A percentile compares a stretch with the other conserved stretches of the same genome.
phyloP scores from a whole-genome alignment of 1,139 yeast genomes.

The Pichia sp. region DNA sequence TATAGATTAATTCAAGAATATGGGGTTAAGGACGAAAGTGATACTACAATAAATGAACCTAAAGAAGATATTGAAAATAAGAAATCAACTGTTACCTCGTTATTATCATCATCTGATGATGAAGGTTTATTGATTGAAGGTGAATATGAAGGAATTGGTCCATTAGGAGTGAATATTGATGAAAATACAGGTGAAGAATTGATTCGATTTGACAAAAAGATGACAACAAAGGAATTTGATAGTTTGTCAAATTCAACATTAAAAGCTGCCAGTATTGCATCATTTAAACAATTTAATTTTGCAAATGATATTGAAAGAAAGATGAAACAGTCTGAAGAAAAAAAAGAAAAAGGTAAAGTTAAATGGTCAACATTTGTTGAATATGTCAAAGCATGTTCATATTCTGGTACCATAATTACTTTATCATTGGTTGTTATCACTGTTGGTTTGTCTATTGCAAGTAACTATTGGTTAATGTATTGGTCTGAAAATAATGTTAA shows the following conservation, averaged over 20 bases:
- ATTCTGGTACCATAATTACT: constrained; percentile 44
- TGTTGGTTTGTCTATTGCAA: constrained; percentile 42
- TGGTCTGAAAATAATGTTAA: constrained; percentile 51
- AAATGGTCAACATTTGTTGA: constrained; percentile 54
- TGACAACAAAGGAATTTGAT: constrained; percentile 10
- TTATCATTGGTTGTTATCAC: constrained; percentile 37
- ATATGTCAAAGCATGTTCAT: constrained; percentile 65
- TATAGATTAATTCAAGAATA: constrained; percentile 53
- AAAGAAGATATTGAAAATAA: constrained; percentile 3
- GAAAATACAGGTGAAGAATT: constrained; percentile 20
- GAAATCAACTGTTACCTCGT: constrained; percentile 1
- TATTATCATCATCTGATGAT: constrained; percentile 8
- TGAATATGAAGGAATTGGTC: constrained; percentile 19
- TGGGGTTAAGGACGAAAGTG: constrained; percentile 31
- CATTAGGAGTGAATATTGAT: constrained; percentile 16
- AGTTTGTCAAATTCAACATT: constrained; percentile 31
- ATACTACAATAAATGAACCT: constrained; percentile 1
- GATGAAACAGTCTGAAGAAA: constrained; percentile 38
- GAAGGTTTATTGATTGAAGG: constrained; percentile 18
- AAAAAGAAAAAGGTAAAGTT: constrained; percentile 55
- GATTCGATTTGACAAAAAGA: constrained; percentile 7
- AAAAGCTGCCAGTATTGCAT: constrained; percentile 58
- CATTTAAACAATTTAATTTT: constrained; percentile 34
- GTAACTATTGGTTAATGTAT: constrained; percentile 53
- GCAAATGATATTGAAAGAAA: constrained; percentile 17